A percentile compares a stretch with the other conserved stretches of the same genome.
Evolutionary conservation across 2,329 filamentous ascomycete genomes (phyloP).

Genomic region (Fusarium compactum): DNA sequence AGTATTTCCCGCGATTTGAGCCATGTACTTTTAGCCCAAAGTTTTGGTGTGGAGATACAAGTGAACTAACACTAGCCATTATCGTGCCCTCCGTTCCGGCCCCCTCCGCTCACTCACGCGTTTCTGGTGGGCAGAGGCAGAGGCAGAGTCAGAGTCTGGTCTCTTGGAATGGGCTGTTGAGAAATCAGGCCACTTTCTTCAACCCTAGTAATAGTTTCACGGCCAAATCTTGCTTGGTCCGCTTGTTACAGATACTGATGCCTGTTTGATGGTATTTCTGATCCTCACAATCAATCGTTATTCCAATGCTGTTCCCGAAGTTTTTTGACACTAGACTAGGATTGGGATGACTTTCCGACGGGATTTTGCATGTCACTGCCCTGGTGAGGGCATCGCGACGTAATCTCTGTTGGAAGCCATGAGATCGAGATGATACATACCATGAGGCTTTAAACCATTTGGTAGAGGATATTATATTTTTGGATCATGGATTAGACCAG

Average conservation of each 20-base stretch:
- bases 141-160: constrained; percentile 6
- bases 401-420: neutral
- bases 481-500: neutral
- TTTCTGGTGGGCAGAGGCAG: constrained; percentile 25
- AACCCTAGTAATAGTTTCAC: neutral
- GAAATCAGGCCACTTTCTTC: constrained; percentile 45
- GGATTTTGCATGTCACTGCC: constrained; percentile 16
- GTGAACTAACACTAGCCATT: constrained; percentile 10
- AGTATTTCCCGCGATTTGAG: constrained; percentile 44
- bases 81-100: constrained; percentile 41
- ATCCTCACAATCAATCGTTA: neutral
- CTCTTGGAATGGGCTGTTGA: constrained; percentile 46
- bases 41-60: neutral
- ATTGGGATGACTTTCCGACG: constrained; percentile 2
- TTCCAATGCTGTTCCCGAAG: constrained; percentile 7
- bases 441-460: neutral
- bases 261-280: constrained; percentile 1
- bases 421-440: constrained; percentile 10
- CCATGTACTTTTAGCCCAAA: neutral
- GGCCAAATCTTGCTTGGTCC: neutral
- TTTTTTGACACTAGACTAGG: neutral
- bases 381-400: neutral
- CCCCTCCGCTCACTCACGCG: constrained; percentile 49
- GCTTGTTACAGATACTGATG: constrained; percentile 2
- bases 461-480: neutral